Conservation (phyloP, 192 early-diverging fungal genomes). For the Radiomyces spectabilis region DNA sequence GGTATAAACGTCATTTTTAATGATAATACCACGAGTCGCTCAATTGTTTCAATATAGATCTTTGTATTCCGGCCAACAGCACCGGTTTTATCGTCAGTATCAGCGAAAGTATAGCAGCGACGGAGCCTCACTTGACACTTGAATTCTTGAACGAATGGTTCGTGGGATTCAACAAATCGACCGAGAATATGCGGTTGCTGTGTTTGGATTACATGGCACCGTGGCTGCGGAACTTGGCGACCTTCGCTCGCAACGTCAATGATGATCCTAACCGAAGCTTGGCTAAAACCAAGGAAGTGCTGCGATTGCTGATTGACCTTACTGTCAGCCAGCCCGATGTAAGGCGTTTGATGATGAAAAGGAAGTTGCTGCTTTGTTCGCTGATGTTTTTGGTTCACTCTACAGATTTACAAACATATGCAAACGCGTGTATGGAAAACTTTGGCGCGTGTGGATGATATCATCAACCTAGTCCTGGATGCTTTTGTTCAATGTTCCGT, state of each 20-base stretch:
- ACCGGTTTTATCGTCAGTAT: constrained; percentile 74
- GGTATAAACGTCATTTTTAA: constrained; percentile 29
- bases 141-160: constrained; percentile 83
- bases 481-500: constrained; percentile 69
- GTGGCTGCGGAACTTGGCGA: constrained; percentile 74
- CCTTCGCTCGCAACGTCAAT: constrained; percentile 34
- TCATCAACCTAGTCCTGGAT: constrained; percentile 73
- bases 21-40: not conserved
- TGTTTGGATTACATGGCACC: constrained; percentile 85
- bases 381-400: constrained; percentile 5
- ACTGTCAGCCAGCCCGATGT: constrained; percentile 63
- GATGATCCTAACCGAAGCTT: constrained; percentile 44
- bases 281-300: constrained; percentile 60
- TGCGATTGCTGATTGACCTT: constrained; percentile 72
- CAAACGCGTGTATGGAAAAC: constrained; percentile 79
- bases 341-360: too few species aligned
- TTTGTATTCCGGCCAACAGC: constrained; percentile 87
- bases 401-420: constrained; percentile 69
- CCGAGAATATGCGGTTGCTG: constrained; percentile 59
- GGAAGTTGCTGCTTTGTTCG: too few species aligned
- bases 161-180: constrained; percentile 70
- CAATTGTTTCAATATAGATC: constrained; percentile 27
- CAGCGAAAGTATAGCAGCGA: constrained; percentile 66
- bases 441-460: constrained; percentile 67
- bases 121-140: constrained; percentile 72